Conservation (phyloP, 2,329 filamentous ascomycete genomes). For the Aspergillus japonicus region DNA sequence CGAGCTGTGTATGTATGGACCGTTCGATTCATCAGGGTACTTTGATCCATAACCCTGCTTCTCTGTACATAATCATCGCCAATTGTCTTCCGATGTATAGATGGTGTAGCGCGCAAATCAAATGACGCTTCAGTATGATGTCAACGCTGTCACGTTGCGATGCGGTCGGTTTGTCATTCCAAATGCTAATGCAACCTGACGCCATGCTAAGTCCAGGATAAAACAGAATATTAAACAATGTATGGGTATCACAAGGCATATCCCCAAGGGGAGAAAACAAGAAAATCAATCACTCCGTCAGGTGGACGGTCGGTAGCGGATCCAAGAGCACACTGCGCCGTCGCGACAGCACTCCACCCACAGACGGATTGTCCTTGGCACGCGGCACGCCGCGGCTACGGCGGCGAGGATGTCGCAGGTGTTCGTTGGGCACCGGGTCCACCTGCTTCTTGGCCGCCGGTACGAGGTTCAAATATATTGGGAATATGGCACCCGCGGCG, state of each 20-base stretch:
- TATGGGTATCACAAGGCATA: background rate
- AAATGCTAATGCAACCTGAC: background rate
- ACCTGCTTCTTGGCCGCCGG: conserved; percentile 51
- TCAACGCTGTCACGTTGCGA: background rate
- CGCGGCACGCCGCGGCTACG: conserved; percentile 21
- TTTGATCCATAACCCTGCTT: background rate
- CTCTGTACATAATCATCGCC: background rate
- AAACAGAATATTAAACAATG: background rate
- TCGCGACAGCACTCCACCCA: conserved; percentile 31
- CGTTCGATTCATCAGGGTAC: background rate
- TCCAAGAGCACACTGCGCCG: conserved; percentile 29
- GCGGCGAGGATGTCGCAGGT: conserved; percentile 30
- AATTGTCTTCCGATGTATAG: background rate
- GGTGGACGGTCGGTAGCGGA: conserved; percentile 19
- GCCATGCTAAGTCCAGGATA: background rate
- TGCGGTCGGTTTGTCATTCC: background rate
- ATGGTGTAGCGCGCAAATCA: background rate
- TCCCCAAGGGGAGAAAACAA: background rate
- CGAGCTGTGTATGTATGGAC: too few species aligned
- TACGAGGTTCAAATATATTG: conserved; percentile 53
- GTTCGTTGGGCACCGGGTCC: conserved; percentile 47
- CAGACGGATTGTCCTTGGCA: conserved; percentile 31
- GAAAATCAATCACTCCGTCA: conserved; percentile 8
- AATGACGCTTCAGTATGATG: background rate
- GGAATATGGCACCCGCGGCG: conserved; percentile 52